phyloP scores from a whole-genome alignment of 2,329 filamentous ascomycete genomes.

The Pseudogymnoascus sp. region DNA sequence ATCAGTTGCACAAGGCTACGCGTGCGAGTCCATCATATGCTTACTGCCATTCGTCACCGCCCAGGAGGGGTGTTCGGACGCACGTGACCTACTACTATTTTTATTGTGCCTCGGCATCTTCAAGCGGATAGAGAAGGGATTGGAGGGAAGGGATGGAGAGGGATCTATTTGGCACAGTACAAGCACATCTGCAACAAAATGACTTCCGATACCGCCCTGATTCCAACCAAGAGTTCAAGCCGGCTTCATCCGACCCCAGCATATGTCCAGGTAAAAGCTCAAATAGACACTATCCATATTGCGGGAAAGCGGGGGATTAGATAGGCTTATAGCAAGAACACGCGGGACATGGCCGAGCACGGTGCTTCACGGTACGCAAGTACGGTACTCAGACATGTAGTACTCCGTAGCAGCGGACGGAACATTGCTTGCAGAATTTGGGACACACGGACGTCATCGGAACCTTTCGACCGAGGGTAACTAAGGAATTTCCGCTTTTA shows the following conservation, averaged over 20 bases:
- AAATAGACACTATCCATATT: slow-evolving; percentile 4
- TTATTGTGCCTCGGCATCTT: slow-evolving; percentile 2
- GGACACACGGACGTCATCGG: slow-evolving; percentile 1
- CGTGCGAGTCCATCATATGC: neutral
- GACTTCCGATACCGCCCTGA: neutral
- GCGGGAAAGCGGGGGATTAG: slow-evolving; percentile 5
- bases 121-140: neutral
- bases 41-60: slow-evolving; percentile 2
- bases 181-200: neutral
- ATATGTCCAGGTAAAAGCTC: neutral
- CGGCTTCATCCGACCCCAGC: slow-evolving; percentile 1
- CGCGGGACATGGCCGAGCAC: neutral
- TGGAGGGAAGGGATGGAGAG: neutral
- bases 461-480: slow-evolving; percentile 8
- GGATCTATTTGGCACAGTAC: neutral
- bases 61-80: neutral
- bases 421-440: neutral
- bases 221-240: neutral
- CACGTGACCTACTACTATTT: neutral
- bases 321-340: neutral
- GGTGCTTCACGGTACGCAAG: neutral
- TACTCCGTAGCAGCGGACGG: neutral
- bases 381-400: neutral
- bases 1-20: neutral
- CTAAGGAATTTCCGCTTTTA: slow-evolving; percentile 4